phyloP scores from a whole-genome alignment of 2,329 filamentous ascomycete genomes.

The Xylariaceae sp. region DNA sequence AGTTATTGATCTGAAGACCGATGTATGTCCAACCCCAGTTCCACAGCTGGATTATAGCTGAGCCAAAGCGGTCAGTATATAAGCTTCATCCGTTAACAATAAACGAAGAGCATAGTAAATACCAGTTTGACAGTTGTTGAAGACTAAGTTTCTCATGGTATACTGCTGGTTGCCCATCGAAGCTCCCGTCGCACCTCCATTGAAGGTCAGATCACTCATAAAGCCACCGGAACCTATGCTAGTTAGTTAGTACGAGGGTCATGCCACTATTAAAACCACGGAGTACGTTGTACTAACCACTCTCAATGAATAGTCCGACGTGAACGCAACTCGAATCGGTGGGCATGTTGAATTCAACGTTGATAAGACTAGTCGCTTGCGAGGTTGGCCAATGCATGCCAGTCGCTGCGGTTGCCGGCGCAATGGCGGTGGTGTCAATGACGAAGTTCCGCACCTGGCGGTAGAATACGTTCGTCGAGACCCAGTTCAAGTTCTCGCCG shows the following conservation, averaged over 20 bases:
- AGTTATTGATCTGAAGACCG: conserved; percentile 61
- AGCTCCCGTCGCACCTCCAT: conserved; percentile 61
- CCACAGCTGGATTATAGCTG: conserved; percentile 69
- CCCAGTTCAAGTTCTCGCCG: conserved; percentile 42
- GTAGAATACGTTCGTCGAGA: conserved; percentile 64
- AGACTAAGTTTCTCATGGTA: conserved; percentile 67
- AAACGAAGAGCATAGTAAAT: background rate
- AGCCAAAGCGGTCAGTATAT: background rate
- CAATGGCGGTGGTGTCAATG: conserved; percentile 53
- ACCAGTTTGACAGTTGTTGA: conserved; percentile 65
- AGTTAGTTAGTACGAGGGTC: conserved; percentile 4
- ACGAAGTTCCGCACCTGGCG: conserved; percentile 67
- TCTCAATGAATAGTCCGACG: conserved; percentile 40
- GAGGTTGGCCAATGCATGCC: conserved; percentile 68
- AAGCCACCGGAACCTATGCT: conserved; percentile 43
- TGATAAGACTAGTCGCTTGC: conserved; percentile 57
- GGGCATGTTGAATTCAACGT: conserved; percentile 52
- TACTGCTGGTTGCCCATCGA: conserved; percentile 72
- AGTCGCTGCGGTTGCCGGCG: conserved; percentile 35
- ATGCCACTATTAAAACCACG: background rate
- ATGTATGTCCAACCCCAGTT: conserved; percentile 75
- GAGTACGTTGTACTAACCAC: conserved; percentile 28
- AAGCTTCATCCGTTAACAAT: background rate
- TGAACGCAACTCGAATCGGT: conserved; percentile 33
- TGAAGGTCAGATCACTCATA: conserved; percentile 63